Evolutionary conservation across 331 rosid genomes (phyloP), one percentile per base, ranked within the genome.

Genomic region (Prunus yedoensis): DNA sequence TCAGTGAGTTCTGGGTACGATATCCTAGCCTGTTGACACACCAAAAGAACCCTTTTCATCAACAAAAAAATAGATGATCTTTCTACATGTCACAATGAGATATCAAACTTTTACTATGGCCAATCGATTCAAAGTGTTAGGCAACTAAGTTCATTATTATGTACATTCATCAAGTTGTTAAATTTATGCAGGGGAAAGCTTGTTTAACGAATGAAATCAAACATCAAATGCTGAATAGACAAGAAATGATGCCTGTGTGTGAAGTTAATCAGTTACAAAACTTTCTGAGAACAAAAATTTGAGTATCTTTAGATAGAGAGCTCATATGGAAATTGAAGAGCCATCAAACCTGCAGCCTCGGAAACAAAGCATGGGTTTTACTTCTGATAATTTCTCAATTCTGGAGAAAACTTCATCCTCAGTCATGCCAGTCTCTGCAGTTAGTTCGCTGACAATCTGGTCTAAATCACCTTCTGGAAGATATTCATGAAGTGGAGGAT

Each of bases 401-500:
- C 97, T 90, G 0, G 90, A 83, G 79, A 75, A 83, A 67, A 95
- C 94, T 80, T 92, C 99, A 53, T 95, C 97, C 87, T 92, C 96
- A 53, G 83, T 84, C 96, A 90, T 88, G 78, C 91, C 99, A 17
- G 94, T 95, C 80, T 92, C 97, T 7, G 89, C 77, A 78, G 97
- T 84, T 71, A 95, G 88, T 74, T 91, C 88, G 17, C 84, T 56
- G 61, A 95, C 97, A 60, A 95, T 95, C 56, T 95, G 91, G 57
- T 89, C 88, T n/a, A 95, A 74, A 72, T 95, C 96, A 52, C 99
- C 99, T 85, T 95, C 97, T 18, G 99, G 99, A 76, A 95, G 97
- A 84, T 92, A 95, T 74, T 95, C 99, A 77, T 95, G 97, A 71
- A 95, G 99, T 62, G 99, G 99, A 83, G 99, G 99, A 77, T 95